phyloP scores from a whole-genome alignment of 345 rosid species.

The Luvunga scandens region DNA sequence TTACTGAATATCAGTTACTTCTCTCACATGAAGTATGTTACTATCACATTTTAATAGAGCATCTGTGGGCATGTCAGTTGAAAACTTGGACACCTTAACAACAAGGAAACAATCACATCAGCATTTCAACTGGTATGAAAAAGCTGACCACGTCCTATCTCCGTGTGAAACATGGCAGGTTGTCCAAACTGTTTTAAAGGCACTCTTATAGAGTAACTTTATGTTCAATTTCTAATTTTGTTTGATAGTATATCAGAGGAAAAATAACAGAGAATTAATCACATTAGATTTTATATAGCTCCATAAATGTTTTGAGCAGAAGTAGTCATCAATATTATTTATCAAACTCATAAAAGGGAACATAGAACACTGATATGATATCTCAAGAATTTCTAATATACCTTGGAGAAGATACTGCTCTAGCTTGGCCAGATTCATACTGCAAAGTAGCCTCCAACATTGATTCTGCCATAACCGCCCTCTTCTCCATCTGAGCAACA shows the following conservation, averaged over 20 bases:
- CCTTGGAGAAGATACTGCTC: conserved; percentile 67
- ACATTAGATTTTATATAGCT: background rate
- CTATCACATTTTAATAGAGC: background rate
- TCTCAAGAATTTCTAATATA: conserved; percentile 19
- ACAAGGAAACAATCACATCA: background rate
- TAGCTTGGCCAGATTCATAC: conserved; percentile 74
- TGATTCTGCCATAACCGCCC: conserved; percentile 87
- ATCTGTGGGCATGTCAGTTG: background rate
- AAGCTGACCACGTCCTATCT: background rate
- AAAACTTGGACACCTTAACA: background rate
- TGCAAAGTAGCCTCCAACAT: conserved; percentile 85
- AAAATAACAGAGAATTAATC: background rate
- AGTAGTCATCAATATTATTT: too few relatives aligned
- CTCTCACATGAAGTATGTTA: background rate
- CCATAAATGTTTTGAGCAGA: too few relatives aligned
- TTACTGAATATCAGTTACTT: background rate
- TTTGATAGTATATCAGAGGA: background rate
- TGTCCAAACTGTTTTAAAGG: background rate
- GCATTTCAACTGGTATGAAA: background rate
- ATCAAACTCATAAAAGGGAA: background rate
- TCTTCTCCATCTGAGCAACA: conserved; percentile 76
- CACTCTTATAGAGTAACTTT: background rate
- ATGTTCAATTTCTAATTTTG: background rate
- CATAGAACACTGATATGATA: background rate
- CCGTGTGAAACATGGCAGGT: background rate